Base-by-base conservation (phyloP, 1,139 yeast genomes). In the Yamadazyma trypodendri region DNA sequence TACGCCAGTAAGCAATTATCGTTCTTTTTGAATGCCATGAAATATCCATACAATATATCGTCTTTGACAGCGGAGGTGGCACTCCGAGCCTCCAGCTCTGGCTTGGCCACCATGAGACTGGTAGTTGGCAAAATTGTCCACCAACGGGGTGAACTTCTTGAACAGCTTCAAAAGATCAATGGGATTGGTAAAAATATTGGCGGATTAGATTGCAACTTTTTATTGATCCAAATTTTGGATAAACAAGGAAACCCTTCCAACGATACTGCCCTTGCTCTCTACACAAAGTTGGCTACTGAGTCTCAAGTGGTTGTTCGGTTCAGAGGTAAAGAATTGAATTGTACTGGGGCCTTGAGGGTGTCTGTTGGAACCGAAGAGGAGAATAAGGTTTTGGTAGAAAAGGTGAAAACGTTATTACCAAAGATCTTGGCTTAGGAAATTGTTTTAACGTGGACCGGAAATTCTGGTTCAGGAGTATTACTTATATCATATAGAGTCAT, bases 21-120 rank as follows among this genome's bases (percentile, higher is more conserved):
- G 0, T 55, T 61, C 13, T 75, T 84, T 38, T 67, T 92, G 51
- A 92, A 94, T 58, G 79, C 95, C 21, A 81, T 92, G 84, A 92
- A 90, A 56, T 96, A 95, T 30, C 98, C 98, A 1, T 94, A 92
- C 63, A 94, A 92, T 59, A 86, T 92, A 37, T 86, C 96, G 8
- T 78, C 90, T 6, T 70, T 86, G 45, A 83, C 97, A 0, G 71
- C 97, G 3, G 76, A 75, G 37, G 68, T 88, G 31, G 97, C 96
- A 0, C 48, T 72, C 18, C 75, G 92, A 46, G 94, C 97, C 1
- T 75, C 92, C 3, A 65, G 76, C 6, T 30, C 51, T 2, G 87
- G 89, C 12, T 58, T 90, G 35, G 54, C 56, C 3, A 57, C 65
- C 22, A 87, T 90, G 95, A 67, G 75, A 49, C 43, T 55, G 3